These are phyloP conservation scores for Kandelia obovata DNA, from an alignment of 345 rosid genomes.

Conservation along the genomic window DNA sequence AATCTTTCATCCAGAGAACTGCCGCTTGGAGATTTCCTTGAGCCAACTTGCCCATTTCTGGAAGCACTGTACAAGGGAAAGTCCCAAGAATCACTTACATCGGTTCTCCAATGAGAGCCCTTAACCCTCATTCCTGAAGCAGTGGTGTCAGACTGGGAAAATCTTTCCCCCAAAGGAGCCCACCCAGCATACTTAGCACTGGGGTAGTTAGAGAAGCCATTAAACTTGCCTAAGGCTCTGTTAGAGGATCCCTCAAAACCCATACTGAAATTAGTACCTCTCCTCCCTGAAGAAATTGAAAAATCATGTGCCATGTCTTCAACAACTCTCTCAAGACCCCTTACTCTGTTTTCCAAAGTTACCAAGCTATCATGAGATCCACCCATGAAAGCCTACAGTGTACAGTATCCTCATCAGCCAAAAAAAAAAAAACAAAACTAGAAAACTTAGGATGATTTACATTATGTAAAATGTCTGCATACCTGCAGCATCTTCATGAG, in stretches of 20 bases:
- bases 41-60: constrained; percentile 61
- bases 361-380: constrained; percentile 95
- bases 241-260: constrained; percentile 65
- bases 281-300: constrained; percentile 74
- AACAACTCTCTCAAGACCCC: constrained; percentile 94
- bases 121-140: constrained; percentile 63
- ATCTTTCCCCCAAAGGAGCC: constrained; percentile 69
- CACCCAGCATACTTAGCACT: constrained; percentile 60
- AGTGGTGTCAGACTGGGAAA: constrained; percentile 62
- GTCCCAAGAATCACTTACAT: constrained; percentile 69
- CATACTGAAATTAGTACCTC: constrained; percentile 50
- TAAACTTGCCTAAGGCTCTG: constrained; percentile 61
- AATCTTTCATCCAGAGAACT: constrained; percentile 50
- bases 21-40: constrained; percentile 54
- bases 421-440: neutral
- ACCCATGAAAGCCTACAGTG: constrained; percentile 89
- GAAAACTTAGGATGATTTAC: constrained; percentile 16
- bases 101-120: constrained; percentile 68
- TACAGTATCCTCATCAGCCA: constrained; percentile 22
- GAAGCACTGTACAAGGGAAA: constrained; percentile 61
- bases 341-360: constrained; percentile 85
- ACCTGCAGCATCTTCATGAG: constrained; percentile 97
- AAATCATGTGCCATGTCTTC: constrained; percentile 94
- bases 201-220: constrained; percentile 63
- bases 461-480: constrained; percentile 20